A percentile compares a stretch with the other conserved stretches of the same genome.
These are phyloP conservation scores for Rubroboletus satanas DNA, from an alignment of 768 basidiomycete genomes.

Conservation along the genomic window DNA sequence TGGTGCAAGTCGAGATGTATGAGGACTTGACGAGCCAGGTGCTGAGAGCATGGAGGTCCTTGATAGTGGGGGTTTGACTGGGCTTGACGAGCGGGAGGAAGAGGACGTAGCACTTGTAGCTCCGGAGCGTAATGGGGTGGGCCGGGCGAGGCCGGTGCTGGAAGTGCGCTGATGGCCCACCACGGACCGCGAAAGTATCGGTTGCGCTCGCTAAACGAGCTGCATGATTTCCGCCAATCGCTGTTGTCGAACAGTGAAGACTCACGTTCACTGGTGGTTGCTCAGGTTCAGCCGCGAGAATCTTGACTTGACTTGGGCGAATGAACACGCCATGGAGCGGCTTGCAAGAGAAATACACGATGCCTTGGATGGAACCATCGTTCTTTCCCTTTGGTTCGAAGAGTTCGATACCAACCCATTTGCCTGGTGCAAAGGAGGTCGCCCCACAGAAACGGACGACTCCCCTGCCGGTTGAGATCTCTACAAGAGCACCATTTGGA, in stretches of 20 bases:
- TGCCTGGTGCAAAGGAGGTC: slow-evolving; percentile 81
- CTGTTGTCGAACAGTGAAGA: not conserved
- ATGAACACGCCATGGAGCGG: slow-evolving; percentile 84
- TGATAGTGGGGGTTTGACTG: slow-evolving; percentile 41
- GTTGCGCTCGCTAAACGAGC: slow-evolving; percentile 26
- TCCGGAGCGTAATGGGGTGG: slow-evolving; percentile 38
- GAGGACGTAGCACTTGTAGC: slow-evolving; percentile 32
- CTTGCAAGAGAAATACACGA: slow-evolving; percentile 78
- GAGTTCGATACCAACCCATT: slow-evolving; percentile 95
- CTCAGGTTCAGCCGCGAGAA: slow-evolving; percentile 39
- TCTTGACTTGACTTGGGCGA: slow-evolving; percentile 76
- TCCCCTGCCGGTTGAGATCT: slow-evolving; percentile 77
- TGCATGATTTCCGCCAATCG: not conserved
- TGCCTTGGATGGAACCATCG: slow-evolving; percentile 81
- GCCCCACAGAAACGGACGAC: slow-evolving; percentile 81
- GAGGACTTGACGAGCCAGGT: slow-evolving; percentile 26
- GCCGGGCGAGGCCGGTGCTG: slow-evolving; percentile 45
- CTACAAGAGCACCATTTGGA: slow-evolving; percentile 70
- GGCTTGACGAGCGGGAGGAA: slow-evolving; percentile 66
- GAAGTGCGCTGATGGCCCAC: slow-evolving; percentile 58
- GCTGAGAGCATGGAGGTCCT: slow-evolving; percentile 29
- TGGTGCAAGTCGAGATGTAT: slow-evolving; percentile 29
- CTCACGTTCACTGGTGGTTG: slow-evolving; percentile 27
- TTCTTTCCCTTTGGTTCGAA: slow-evolving; percentile 88
- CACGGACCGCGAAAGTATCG: slow-evolving; percentile 28